A percentile compares a stretch with the other conserved stretches of the same genome.
These are phyloP conservation scores for Kluyveromyces wickerhamii DNA, from an alignment of 805 yeast species.

Conservation along the genomic window DNA sequence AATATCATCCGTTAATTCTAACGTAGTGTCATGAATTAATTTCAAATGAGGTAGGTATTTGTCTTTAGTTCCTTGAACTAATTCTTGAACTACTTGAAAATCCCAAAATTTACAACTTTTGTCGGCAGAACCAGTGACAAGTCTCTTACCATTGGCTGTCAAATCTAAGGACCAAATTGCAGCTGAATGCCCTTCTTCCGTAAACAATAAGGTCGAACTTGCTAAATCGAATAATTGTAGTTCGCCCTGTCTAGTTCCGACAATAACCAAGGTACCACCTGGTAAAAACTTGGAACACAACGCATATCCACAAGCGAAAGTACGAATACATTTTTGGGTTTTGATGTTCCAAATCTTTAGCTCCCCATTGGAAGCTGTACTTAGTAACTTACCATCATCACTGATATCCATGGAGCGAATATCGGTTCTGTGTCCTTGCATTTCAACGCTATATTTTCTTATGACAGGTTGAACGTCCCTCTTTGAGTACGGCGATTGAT, in stretches of 20 bases:
- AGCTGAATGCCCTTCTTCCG: slow-evolving; percentile 69
- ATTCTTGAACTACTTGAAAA: slow-evolving; percentile 55
- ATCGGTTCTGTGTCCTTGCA: slow-evolving; percentile 85
- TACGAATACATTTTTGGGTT: slow-evolving; percentile 68
- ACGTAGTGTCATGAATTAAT: slow-evolving; percentile 65
- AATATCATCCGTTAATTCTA: slow-evolving; percentile 83
- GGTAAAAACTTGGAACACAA: slow-evolving; percentile 76
- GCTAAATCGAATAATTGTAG: slow-evolving; percentile 82
- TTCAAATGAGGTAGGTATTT: slow-evolving; percentile 45
- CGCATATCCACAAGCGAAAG: slow-evolving; percentile 85
- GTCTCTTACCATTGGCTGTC: slow-evolving; percentile 72
- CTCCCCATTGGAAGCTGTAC: slow-evolving; percentile 85
- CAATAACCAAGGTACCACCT: slow-evolving; percentile 79
- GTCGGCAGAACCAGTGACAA: slow-evolving; percentile 93
- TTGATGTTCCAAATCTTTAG: slow-evolving; percentile 82
- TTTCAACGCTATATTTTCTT: slow-evolving; percentile 54
- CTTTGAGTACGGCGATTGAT: slow-evolving; percentile 50
- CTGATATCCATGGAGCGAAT: slow-evolving; percentile 77
- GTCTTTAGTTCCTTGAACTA: slow-evolving; percentile 59
- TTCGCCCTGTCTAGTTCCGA: slow-evolving; percentile 84
- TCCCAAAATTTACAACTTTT: slow-evolving; percentile 87
- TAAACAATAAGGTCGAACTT: slow-evolving; percentile 63
- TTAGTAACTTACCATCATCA: slow-evolving; percentile 69
- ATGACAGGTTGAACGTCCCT: slow-evolving; percentile 38
- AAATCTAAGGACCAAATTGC: slow-evolving; percentile 90